Evolutionary conservation across 176 grass and related monocot species (phyloP).

Genomic region (Carex littledalei): DNA sequence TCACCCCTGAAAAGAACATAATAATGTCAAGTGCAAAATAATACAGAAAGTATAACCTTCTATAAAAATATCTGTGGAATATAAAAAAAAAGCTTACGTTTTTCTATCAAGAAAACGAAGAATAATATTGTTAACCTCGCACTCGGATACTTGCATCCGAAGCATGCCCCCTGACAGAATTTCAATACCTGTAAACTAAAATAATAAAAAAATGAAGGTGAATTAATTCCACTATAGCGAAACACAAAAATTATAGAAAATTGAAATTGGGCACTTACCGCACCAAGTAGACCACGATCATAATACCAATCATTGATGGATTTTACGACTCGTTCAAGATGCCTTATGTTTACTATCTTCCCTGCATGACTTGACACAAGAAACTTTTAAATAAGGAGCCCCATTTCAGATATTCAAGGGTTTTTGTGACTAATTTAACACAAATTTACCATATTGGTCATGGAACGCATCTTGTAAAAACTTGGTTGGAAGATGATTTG

Average conservation of each 20-base stretch:
- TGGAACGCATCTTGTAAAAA: slow-evolving; percentile 75
- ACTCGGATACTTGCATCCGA: slow-evolving; percentile 74
- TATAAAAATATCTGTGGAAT: slow-evolving; percentile 5
- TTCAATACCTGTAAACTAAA: slow-evolving; percentile 75
- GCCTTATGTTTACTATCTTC: slow-evolving; percentile 90
- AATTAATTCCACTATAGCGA: slow-evolving; percentile 6
- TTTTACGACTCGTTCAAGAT: slow-evolving; percentile 85
- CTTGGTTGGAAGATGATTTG: slow-evolving; percentile 86
- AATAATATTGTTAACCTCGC: slow-evolving; percentile 84
- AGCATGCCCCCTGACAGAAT: slow-evolving; percentile 94
- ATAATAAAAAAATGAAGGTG: slow-evolving; percentile 32
- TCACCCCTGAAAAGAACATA: slow-evolving; percentile 62
- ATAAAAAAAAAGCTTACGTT: slow-evolving; percentile 47
- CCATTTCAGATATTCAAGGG: slow-evolving; percentile 9
- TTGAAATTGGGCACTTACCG: slow-evolving; percentile 37
- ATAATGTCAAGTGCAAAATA: slow-evolving; percentile 17
- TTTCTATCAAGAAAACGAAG: slow-evolving; percentile 86
- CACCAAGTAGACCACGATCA: slow-evolving; percentile 69
- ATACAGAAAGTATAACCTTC: slow-evolving; percentile 2
- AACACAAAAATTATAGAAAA: neutral
- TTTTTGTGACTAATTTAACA: neutral
- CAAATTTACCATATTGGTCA: slow-evolving; percentile 58
- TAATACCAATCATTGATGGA: slow-evolving; percentile 85
- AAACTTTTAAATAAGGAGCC: slow-evolving; percentile 13
- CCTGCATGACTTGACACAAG: slow-evolving; percentile 62